Evolutionary conservation across 495 filamentous ascomycete genomes (phyloP).

Genomic region (Penicillium argentinense): DNA sequence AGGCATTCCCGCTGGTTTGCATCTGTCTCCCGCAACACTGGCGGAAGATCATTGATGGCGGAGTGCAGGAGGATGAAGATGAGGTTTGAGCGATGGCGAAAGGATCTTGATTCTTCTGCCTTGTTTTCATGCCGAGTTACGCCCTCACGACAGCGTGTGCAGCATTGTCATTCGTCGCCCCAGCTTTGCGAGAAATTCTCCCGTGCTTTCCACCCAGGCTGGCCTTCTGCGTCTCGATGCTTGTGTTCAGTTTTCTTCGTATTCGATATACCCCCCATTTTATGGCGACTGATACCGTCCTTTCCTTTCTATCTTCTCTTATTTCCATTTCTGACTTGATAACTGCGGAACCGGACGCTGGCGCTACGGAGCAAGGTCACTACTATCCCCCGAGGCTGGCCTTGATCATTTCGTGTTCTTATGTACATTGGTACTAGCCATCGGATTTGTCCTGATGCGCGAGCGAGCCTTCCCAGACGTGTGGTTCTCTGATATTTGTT

Average conservation of each 20-base stretch:
- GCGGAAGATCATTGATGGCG: slow-evolving; percentile 92
- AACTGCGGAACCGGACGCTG: slow-evolving; percentile 24
- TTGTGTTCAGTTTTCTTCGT: slow-evolving; percentile 22
- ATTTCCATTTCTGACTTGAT: slow-evolving; percentile 8
- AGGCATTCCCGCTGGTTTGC: slow-evolving; percentile 97
- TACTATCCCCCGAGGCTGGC: slow-evolving; percentile 6
- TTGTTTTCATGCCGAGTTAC: slow-evolving; percentile 37
- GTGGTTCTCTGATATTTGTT: slow-evolving; percentile 9
- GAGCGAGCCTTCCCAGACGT: background rate
- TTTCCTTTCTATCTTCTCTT: slow-evolving; percentile 21
- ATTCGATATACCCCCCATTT: slow-evolving; percentile 40
- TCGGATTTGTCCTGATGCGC: slow-evolving; percentile 11
- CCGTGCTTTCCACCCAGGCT: slow-evolving; percentile 19
- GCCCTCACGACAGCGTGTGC: slow-evolving; percentile 44
- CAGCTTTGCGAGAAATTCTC: slow-evolving; percentile 23
- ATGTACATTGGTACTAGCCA: slow-evolving; percentile 18
- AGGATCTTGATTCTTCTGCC: slow-evolving; percentile 10
- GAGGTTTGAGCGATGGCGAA: slow-evolving; percentile 29
- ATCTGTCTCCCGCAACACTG: slow-evolving; percentile 97
- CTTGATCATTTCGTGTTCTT: slow-evolving; percentile 26
- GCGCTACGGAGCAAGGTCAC: slow-evolving; percentile 23
- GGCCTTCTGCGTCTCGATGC: slow-evolving; percentile 14
- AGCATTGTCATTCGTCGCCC: slow-evolving; percentile 24
- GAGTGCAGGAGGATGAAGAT: slow-evolving; percentile 35
- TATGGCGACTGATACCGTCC: slow-evolving; percentile 25